Evolutionary conservation across 352 stramenopile genomes (phyloP), one percentile per base, ranked within the genome.

Genomic region (Pythium folliculosum): DNA sequence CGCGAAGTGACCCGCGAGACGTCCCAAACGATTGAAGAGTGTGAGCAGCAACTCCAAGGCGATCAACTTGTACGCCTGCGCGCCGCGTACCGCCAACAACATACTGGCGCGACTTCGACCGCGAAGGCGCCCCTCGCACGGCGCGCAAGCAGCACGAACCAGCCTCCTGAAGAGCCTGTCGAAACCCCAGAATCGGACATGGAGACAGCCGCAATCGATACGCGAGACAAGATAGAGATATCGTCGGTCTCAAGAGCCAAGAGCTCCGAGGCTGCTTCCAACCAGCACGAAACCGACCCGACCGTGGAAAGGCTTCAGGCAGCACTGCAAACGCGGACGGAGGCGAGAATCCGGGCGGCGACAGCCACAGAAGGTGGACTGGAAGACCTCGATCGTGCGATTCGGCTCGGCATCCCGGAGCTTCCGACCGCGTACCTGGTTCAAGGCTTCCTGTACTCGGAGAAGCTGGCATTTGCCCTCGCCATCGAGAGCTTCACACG

Each of bases 401-500:
- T 79, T 25, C 58, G 40, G 16, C 17, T 53, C 13, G 51, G 51
- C 3, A 50, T 65, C 0, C 8, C 16, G 0, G 81, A 88, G 37
- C 50, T 75, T 10, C 49, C 72, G 8, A 88, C 81, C 5, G 72
- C 67, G 1, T 71, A 72, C 50, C 70, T 77, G 25, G 37, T 88
- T 19, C 56, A 77, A 63, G 81, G 79, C 0, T 67, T 80, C 12
- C 58, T 76, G 12, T 72, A 81, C 55, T 81, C 82, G 67, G 61
- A 62, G 17, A 50, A 65, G 22, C 59, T 72, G 12, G 50, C 81
- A 56, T 78, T 78, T 50, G 53, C 50, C 0, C 54, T 75, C 7
- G 80, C 82, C 1, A 66, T 81, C 48, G 51, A 55, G 21, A 85
- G 68, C 32, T 85, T 89, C 27, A 85, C 82, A 16, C 71, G 69